A percentile compares a stretch with the other conserved stretches of the same genome.
These are phyloP conservation scores for Nakazawaea peltata DNA, from an alignment of 805 yeast species.

Conservation along the genomic window DNA sequence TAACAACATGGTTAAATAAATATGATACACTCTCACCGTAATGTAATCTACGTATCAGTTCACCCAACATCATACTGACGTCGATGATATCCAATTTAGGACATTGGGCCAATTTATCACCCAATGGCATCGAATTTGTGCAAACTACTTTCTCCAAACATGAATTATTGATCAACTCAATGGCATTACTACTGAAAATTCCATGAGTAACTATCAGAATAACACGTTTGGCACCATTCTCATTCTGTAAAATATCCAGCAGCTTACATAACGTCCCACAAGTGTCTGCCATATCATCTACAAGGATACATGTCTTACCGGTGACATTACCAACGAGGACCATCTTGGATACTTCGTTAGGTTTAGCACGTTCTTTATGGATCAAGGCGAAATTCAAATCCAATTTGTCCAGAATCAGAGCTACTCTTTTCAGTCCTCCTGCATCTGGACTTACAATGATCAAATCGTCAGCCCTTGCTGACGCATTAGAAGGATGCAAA, in stretches of 20 bases:
- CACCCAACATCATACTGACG: slow-evolving; percentile 82
- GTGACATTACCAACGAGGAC: slow-evolving; percentile 93
- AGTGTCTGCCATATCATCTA: slow-evolving; percentile 98
- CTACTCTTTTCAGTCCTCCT: slow-evolving; percentile 98
- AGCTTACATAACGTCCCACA: slow-evolving; percentile 97
- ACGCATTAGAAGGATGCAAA: slow-evolving; percentile 23
- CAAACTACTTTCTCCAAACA: slow-evolving; percentile 72
- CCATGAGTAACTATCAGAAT: slow-evolving; percentile 96
- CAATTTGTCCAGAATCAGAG: slow-evolving; percentile 83
- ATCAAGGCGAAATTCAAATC: slow-evolving; percentile 92
- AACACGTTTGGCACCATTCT: slow-evolving; percentile 76
- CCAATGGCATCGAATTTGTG: slow-evolving; percentile 89
- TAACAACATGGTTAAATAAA: slow-evolving; percentile 59
- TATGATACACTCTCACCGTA: slow-evolving; percentile 94
- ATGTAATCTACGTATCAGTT: slow-evolving; percentile 88
- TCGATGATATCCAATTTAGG: slow-evolving; percentile 75
- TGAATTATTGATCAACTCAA: slow-evolving; percentile 59
- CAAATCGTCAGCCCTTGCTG: slow-evolving; percentile 33
- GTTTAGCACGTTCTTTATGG: slow-evolving; percentile 92
- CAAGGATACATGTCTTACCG: slow-evolving; percentile 72
- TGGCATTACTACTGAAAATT: slow-evolving; percentile 80
- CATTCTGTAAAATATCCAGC: slow-evolving; percentile 66
- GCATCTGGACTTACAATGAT: slow-evolving; percentile 96
- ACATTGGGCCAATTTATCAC: slow-evolving; percentile 48
- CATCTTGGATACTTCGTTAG: slow-evolving; percentile 93